Evolutionary conservation across 2,329 filamentous ascomycete species (phyloP), one percentile per base, ranked within the genome.

Genomic region (Ceratocystis papillata): DNA sequence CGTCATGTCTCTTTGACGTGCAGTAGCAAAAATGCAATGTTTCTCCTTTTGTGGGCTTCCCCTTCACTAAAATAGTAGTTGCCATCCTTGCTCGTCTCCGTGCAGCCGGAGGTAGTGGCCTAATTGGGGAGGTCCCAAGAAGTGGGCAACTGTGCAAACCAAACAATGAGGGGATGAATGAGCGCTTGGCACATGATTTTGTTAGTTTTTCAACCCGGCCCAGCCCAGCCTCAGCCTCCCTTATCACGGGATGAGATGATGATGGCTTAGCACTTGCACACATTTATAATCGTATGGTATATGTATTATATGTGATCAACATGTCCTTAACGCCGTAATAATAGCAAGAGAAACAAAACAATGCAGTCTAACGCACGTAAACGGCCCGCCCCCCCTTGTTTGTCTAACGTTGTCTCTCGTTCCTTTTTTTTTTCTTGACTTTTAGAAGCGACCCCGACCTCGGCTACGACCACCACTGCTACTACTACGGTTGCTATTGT

Each of bases 81-180:
- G 10, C 48, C 7, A 53, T 59, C 28, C 55, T 37, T 59, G 55
- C 17, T 25, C 10, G 50, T 15, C 20, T 25, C 12, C 50, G 12
- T 55, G 50, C 12, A 59, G 55, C 28, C 55, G 55, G 55, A 59
- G 55, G 25, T 25, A 37, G 55, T 33, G 55, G 8, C 55, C 55
- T 37, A 59, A 59, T 59, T 28, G 17, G 55, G 55, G 8, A 28
- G 22, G 3, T 41, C 10, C 25, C 3, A 33, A 33, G 10, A 25
- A 25, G 53, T 57, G 28, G 7, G 10, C 3, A 59, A 37, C 33
- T 59, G 55, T 17, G 17, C 50, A 59, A 59, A 59, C 17, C 2
- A 4, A 12, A 57, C 12, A 57, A 22, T n/a, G 46, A 50, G 17
- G 53, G 28, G 53, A 17, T 30, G 25, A 17, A 28, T 57, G 7